Evolutionary conservation across 768 basidiomycete species (phyloP).

Genomic region (Amanita molliuscula): DNA sequence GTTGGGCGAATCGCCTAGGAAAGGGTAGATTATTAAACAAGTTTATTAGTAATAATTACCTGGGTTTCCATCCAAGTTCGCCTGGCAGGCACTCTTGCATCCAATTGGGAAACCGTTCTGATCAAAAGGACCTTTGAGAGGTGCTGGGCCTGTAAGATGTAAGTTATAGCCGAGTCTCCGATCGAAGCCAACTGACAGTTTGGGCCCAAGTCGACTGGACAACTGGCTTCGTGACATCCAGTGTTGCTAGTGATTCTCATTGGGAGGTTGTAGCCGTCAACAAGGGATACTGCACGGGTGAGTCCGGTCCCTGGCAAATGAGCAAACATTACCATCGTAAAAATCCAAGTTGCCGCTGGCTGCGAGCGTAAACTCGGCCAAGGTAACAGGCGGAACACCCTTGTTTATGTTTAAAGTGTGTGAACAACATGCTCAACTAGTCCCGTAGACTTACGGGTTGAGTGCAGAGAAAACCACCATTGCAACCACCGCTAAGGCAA

Average conservation of each 20-base stretch:
- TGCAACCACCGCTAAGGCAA: too few relatives aligned
- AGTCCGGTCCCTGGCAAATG: background rate
- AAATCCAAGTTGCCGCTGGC: conserved; percentile 34
- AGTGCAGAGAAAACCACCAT: background rate
- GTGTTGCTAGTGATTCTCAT: conserved; percentile 23
- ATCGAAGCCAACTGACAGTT: conserved; percentile 28
- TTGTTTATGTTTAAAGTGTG: conserved; percentile 7
- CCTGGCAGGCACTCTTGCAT: conserved; percentile 49
- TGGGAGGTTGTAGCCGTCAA: conserved; percentile 60
- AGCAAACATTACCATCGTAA: conserved; percentile 40
- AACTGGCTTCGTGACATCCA: conserved; percentile 39
- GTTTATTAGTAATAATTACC: conserved; percentile 12
- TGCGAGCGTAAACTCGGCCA: conserved; percentile 60
- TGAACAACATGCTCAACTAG: conserved; percentile 23
- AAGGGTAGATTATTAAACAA: background rate
- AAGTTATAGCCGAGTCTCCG: background rate
- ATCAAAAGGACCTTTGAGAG: conserved; percentile 43
- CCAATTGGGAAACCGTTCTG: conserved; percentile 45
- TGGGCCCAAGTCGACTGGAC: conserved; percentile 25
- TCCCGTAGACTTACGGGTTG: background rate
- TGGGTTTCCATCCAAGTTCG: conserved; percentile 32
- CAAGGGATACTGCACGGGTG: conserved; percentile 41
- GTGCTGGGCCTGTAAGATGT: conserved; percentile 30
- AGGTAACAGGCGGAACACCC: conserved; percentile 59
- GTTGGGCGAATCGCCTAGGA: conserved; percentile 45